Conservation (phyloP, 495 filamentous ascomycete genomes). For the Hyaloscypha bicolor region DNA sequence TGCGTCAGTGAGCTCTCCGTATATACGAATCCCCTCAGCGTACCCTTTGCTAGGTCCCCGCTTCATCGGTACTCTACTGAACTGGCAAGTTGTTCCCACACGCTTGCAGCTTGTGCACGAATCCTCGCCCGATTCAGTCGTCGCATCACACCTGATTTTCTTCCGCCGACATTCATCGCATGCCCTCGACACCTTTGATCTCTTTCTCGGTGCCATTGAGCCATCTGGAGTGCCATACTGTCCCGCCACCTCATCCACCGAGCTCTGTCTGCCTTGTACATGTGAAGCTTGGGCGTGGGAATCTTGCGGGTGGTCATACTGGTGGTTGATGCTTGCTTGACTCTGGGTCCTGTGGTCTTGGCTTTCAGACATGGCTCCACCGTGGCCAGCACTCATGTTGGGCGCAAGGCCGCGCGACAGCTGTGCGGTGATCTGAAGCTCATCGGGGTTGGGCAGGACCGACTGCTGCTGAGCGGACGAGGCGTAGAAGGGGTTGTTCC, state of each 20-base stretch:
- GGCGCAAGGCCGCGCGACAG: slow-evolving; percentile 44
- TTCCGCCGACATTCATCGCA: slow-evolving; percentile 96
- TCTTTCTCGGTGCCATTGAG: slow-evolving; percentile 70
- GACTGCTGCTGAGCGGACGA: slow-evolving; percentile 31
- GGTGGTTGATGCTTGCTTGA: slow-evolving; percentile 31
- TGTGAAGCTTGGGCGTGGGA: slow-evolving; percentile 28
- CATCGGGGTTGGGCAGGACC: slow-evolving; percentile 43
- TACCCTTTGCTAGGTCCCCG: slow-evolving; percentile 95
- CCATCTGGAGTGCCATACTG: slow-evolving; percentile 24
- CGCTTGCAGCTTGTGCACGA: slow-evolving; percentile 87
- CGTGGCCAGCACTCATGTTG: slow-evolving; percentile 21
- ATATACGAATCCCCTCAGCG: neutral
- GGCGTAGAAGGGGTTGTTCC: slow-evolving; percentile 25
- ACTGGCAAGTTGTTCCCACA: slow-evolving; percentile 76
- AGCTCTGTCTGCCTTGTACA: slow-evolving; percentile 19
- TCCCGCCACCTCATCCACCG: slow-evolving; percentile 26
- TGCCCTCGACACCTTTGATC: slow-evolving; percentile 89
- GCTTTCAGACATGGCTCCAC: slow-evolving; percentile 16
- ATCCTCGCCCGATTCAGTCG: slow-evolving; percentile 73
- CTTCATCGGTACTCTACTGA: slow-evolving; percentile 93
- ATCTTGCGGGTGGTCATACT: slow-evolving; percentile 32
- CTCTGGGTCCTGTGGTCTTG: slow-evolving; percentile 14
- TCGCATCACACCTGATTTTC: slow-evolving; percentile 95
- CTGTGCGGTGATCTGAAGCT: slow-evolving; percentile 55
- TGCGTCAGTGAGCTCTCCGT: slow-evolving; percentile 1